Conservation (phyloP, 2,329 filamentous ascomycete genomes). For the Xylaria arbuscula region DNA sequence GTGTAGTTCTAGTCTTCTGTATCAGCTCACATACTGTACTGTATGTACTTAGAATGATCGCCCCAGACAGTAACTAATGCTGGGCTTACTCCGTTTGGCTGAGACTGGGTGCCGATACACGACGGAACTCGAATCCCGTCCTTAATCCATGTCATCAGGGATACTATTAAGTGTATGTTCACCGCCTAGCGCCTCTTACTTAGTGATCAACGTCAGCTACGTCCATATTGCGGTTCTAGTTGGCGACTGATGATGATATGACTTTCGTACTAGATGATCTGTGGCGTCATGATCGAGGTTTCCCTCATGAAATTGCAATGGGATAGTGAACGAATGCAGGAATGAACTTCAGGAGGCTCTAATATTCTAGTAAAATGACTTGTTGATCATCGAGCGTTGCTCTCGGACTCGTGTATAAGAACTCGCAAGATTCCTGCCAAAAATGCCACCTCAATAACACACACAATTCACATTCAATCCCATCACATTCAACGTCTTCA, state of each 20-base stretch:
- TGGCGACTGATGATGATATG: background rate
- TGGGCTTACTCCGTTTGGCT: background rate
- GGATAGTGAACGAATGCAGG: background rate
- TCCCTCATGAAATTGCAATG: background rate
- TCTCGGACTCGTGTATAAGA: constrained; percentile 1
- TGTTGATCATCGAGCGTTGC: background rate
- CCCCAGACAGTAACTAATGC: background rate
- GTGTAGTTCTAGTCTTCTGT: too few species aligned
- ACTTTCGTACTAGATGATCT: background rate
- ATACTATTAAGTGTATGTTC: too few species aligned
- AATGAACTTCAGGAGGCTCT: background rate
- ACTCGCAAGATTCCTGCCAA: background rate
- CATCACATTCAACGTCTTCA: background rate
- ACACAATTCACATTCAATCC: background rate
- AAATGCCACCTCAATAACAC: background rate
- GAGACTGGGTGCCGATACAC: background rate
- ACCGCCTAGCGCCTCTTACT: background rate
- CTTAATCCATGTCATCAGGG: background rate
- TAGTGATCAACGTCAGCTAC: background rate
- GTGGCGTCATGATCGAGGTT: background rate
- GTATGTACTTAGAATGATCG: too few species aligned
- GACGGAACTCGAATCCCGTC: too few species aligned
- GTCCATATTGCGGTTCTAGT: background rate
- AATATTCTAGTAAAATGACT: too few species aligned
- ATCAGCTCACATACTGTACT: too few species aligned